Evolutionary conservation across 306 rosid species (phyloP).

Genomic region (Begonia peltatifolia): DNA sequence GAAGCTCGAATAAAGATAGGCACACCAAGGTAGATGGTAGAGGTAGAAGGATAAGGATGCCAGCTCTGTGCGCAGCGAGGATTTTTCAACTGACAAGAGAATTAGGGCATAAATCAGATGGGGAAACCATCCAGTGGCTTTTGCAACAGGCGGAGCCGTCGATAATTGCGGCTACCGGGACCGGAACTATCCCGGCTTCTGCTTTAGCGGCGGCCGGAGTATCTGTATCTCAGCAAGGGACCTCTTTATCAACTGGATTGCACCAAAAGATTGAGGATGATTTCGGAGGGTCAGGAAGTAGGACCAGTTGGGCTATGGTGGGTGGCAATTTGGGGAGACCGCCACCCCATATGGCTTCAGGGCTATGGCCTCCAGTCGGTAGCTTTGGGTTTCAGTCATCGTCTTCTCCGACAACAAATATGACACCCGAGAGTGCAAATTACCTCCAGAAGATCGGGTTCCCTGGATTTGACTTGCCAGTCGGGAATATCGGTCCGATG

Average conservation of each 20-base stretch:
- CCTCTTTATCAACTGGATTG: slow-evolving; percentile 54
- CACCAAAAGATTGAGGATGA: slow-evolving; percentile 53
- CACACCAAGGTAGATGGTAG: slow-evolving; percentile 97
- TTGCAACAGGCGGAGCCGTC: slow-evolving; percentile 90
- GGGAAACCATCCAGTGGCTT: slow-evolving; percentile 97
- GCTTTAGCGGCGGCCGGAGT: slow-evolving; percentile 63
- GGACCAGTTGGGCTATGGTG: slow-evolving; percentile 71
- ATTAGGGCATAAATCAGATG: slow-evolving; percentile 96
- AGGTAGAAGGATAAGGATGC: slow-evolving; percentile 95
- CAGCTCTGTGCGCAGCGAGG: slow-evolving; percentile 87
- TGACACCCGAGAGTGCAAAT: slow-evolving; percentile 43
- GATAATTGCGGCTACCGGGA: slow-evolving; percentile 76
- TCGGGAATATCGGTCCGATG: slow-evolving; percentile 64
- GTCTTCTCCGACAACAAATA: slow-evolving; percentile 25
- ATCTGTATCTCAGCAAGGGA: slow-evolving; percentile 47
- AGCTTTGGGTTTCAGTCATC: slow-evolving; percentile 73
- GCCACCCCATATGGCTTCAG: slow-evolving; percentile 46
- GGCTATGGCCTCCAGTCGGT: slow-evolving; percentile 57
- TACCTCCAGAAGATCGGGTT: slow-evolving; percentile 64
- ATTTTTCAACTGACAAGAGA: slow-evolving; percentile 87
- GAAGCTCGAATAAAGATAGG: slow-evolving; percentile 84
- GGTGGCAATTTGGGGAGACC: slow-evolving; percentile 62
- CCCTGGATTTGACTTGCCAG: slow-evolving; percentile 70
- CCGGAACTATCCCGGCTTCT: slow-evolving; percentile 85
- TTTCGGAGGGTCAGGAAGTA: slow-evolving; percentile 23